Base-by-base conservation (phyloP, 129 eudicot genomes). In the Flaveria linearis region DNA sequence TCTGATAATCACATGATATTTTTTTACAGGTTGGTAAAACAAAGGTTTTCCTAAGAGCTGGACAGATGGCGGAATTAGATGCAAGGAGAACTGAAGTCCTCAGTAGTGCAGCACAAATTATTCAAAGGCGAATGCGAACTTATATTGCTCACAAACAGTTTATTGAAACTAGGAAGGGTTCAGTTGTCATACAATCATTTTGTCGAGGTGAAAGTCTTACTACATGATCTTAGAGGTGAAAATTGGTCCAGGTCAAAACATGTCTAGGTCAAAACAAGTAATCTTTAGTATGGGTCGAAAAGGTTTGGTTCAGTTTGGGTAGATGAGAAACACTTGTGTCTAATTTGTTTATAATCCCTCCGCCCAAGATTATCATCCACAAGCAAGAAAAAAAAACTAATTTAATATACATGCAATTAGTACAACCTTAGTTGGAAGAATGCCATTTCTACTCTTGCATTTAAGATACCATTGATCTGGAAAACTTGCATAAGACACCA, bases 61-160 rank as follows among this genome's bases (percentile, higher is more conserved):
- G 99, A 69, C 99, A 95, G 78, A 95, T 95, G 99, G 99, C 99
- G 13, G 99, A 95, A 79, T 73, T 95, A 70, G 99, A 95, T 88
- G 97, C 99, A 41, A 82, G 96, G 70, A 84, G 99, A 82, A 78
- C 97, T 0, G 97, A 91, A 84, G 96, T 91, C 65, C 97, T 95
- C 23, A 82, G 83, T 72, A 73, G 57, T 80, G 99, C 99, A 74
- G 99, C 99, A 76, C 87, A 86, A 82, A 73, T 80, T 17, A 89
- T 95, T 63, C 99, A 95, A 81, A 80, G 92, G 71, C 80, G 96
- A 41, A 78, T 85, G 71, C 78, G 91, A 82, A 91, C 99, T 77
- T 88, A 95, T 88, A 79, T 82, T 77, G 86, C 97, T 79, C 96
- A 84, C 49, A 91, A 81, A 80, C 90, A 76, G 49, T 95, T 95